Evolutionary conservation across 2,329 filamentous ascomycete genomes (phyloP).

Genomic region (Talaromyces piceae): DNA sequence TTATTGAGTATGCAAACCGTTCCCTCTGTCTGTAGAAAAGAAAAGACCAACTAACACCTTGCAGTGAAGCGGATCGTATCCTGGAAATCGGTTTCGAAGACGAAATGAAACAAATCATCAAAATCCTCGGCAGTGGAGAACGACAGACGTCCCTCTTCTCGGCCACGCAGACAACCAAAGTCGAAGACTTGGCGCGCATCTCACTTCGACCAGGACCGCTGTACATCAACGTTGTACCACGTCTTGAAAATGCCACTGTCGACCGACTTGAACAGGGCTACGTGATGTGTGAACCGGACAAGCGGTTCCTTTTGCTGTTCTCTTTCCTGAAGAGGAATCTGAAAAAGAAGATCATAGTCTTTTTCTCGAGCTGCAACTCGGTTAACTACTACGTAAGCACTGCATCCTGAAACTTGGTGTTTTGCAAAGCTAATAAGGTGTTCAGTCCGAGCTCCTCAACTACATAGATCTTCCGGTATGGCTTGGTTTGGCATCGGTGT

Average conservation of each 20-base stretch:
- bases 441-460: slow-evolving; percentile 73
- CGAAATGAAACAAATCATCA: slow-evolving; percentile 94
- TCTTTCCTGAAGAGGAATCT: slow-evolving; percentile 86
- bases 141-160: slow-evolving; percentile 98
- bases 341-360: slow-evolving; percentile 97
- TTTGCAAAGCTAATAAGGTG: neutral
- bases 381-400: slow-evolving; percentile 73
- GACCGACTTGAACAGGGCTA: slow-evolving; percentile 94
- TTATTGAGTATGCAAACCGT: slow-evolving; percentile 58
- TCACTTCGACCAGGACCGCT: slow-evolving; percentile 84
- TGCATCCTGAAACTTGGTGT: slow-evolving; percentile 22
- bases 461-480: slow-evolving; percentile 94
- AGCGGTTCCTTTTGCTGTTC: slow-evolving; percentile 87
- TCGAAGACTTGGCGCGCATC: slow-evolving; percentile 91
- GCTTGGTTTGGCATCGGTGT: slow-evolving; percentile 60
- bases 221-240: slow-evolving; percentile 94
- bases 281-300: slow-evolving; percentile 85
- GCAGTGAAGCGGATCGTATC: slow-evolving; percentile 78
- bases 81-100: slow-evolving; percentile 97
- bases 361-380: slow-evolving; percentile 85
- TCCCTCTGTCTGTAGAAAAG: neutral
- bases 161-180: slow-evolving; percentile 96
- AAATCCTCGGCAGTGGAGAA: slow-evolving; percentile 79
- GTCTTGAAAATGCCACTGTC: slow-evolving; percentile 83
- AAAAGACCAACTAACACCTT: neutral